phyloP scores from a whole-genome alignment of 192 early-diverging fungal species.

The Cetraspora pellucida region DNA sequence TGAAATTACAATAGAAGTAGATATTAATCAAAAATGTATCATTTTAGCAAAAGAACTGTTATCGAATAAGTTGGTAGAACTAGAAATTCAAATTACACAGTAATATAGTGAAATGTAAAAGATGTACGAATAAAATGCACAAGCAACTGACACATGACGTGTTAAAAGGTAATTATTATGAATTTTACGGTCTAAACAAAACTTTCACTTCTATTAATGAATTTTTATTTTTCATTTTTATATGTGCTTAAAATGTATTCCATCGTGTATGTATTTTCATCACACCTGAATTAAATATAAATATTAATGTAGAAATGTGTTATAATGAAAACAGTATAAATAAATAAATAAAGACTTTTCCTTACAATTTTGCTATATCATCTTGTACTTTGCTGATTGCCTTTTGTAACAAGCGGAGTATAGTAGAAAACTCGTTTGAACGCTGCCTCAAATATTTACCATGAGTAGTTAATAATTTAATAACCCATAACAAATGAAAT shows the following conservation, averaged over 20 bases:
- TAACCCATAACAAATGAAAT: conserved; percentile 86
- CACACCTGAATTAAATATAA: conserved; percentile 58
- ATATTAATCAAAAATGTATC: conserved; percentile 50
- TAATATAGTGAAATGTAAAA: too few species aligned
- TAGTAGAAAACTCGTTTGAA: conserved; percentile 65
- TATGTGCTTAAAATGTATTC: conserved; percentile 62
- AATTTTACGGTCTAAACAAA: too few species aligned
- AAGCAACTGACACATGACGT: too few species aligned
- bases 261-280: conserved; percentile 75
- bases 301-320: not conserved
- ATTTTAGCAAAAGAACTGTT: conserved; percentile 57
- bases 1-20: conserved; percentile 54
- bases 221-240: conserved; percentile 39
- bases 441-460: conserved; percentile 71
- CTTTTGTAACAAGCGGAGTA: conserved; percentile 82
- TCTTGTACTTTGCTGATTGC: conserved; percentile 56
- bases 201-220: not conserved
- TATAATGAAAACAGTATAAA: not conserved
- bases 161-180: too few species aligned
- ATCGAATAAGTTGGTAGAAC: conserved; percentile 51
- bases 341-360: conserved; percentile 36
- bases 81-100: conserved; percentile 20
- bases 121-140: too few species aligned
- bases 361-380: conserved; percentile 64
- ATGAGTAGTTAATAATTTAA: conserved; percentile 73